Conservation (phyloP, 164 flowering plant genomes). For the Chloranthus sessilifolius region DNA sequence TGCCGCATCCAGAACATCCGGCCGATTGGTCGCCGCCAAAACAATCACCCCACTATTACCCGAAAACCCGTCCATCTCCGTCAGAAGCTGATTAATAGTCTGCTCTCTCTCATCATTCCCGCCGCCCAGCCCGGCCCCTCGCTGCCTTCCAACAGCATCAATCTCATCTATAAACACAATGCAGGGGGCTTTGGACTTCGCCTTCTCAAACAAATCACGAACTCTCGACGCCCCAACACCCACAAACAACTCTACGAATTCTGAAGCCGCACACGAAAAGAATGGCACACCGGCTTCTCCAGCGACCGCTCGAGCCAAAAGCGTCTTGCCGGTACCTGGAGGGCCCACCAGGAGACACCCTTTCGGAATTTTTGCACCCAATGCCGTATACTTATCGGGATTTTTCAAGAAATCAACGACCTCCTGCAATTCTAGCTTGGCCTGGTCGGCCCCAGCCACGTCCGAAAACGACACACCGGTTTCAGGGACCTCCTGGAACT, state of each 20-base stretch:
- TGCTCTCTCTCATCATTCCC: conserved; percentile 99
- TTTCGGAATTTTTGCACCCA: conserved; percentile 92
- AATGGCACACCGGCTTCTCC: conserved; percentile 95
- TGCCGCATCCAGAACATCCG: conserved; percentile 93
- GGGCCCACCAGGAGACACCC: conserved; percentile 97
- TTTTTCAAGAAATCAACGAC: conserved; percentile 95
- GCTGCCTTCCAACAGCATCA: conserved; percentile 98
- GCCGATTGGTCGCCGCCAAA: conserved; percentile 90
- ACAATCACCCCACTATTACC: conserved; percentile 92
- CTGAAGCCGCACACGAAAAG: conserved; percentile 91
- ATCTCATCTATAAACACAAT: conserved; percentile 98
- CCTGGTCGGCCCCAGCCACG: conserved; percentile 97
- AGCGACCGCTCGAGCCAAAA: conserved; percentile 84
- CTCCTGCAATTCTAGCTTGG: conserved; percentile 84
- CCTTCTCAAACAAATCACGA: conserved; percentile 91
- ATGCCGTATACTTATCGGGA: conserved; percentile 88
- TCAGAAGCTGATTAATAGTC: conserved; percentile 88
- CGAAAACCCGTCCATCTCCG: conserved; percentile 96
- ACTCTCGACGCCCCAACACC: conserved; percentile 99
- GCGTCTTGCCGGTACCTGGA: conserved; percentile 95
- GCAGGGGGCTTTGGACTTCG: conserved; percentile 90
- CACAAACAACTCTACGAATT: conserved; percentile 91
- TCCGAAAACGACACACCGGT: conserved; percentile 86
- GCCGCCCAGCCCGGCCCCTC: conserved; percentile 94
- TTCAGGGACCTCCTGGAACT: conserved; percentile 94